Conservation (phyloP, 306 rosid species). For the Pachyrhizus erosus region DNA sequence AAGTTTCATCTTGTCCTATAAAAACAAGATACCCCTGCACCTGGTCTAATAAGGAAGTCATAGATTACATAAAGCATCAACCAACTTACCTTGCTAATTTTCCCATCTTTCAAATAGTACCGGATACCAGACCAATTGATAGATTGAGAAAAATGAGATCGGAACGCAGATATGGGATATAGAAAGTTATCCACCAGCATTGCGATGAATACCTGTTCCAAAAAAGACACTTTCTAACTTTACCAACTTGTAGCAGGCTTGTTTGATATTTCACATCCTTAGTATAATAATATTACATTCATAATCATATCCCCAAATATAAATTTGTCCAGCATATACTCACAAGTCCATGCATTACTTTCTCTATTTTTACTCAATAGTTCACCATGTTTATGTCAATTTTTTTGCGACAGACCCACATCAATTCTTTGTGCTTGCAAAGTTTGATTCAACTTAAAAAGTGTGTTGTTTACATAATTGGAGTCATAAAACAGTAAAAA, state of each 20-base stretch:
- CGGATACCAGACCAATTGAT: conserved; percentile 98
- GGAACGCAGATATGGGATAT: conserved; percentile 87
- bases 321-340: not conserved
- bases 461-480: conserved; percentile 22
- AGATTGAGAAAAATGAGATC: conserved; percentile 91
- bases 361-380: conserved; percentile 9
- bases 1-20: conserved; percentile 42
- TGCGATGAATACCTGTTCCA: conserved; percentile 88
- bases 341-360: conserved; percentile 25
- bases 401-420: not conserved
- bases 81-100: conserved; percentile 75
- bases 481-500: conserved; percentile 5
- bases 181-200: conserved; percentile 91
- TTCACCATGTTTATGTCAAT: conserved; percentile 13
- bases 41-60: conserved; percentile 12
- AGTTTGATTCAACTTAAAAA: conserved; percentile 30
- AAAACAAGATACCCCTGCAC: not conserved
- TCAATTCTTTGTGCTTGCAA: conserved; percentile 29
- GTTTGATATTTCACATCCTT: conserved; percentile 23
- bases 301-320: not conserved
- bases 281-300: conserved; percentile 28
- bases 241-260: conserved; percentile 41
- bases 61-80: conserved; percentile 35
- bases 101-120: conserved; percentile 87
- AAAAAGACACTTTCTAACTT: conserved; percentile 44